These are phyloP conservation scores for Debaryomycetaceae sp. DNA, from an alignment of 1,139 yeast genomes.

Conservation along the genomic window DNA sequence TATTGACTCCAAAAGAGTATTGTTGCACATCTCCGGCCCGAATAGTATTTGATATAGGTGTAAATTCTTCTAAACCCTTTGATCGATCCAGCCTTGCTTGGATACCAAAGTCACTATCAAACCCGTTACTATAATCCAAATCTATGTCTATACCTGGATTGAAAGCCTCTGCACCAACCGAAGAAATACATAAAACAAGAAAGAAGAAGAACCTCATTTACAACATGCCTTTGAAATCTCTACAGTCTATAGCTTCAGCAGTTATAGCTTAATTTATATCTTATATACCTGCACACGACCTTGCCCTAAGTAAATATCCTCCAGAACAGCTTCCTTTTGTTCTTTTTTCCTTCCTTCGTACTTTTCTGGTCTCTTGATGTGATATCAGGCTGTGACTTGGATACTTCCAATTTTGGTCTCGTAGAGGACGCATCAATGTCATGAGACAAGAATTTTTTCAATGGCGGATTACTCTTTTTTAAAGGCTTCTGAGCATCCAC, in stretches of 20 bases:
- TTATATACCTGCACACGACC: neutral
- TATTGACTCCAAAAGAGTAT: slow-evolving; percentile 45
- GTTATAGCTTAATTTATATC: no score
- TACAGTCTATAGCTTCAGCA: neutral
- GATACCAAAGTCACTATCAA: slow-evolving; percentile 1
- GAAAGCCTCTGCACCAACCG: slow-evolving; percentile 4
- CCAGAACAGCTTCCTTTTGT: slow-evolving; percentile 36
- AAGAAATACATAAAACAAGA: neutral
- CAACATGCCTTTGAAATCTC: neutral
- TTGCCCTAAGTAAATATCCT: slow-evolving; percentile 24
- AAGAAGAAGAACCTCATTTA: slow-evolving; percentile 3
- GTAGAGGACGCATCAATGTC: slow-evolving; percentile 23
- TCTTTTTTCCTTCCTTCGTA: slow-evolving; percentile 13
- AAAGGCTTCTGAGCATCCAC: slow-evolving; percentile 21
- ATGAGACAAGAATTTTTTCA: slow-evolving; percentile 29
- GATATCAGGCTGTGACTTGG: slow-evolving; percentile 41
- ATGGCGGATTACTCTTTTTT: slow-evolving; percentile 6
- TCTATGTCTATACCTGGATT: slow-evolving; percentile 10
- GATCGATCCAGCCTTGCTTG: slow-evolving; percentile 9
- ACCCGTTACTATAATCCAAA: slow-evolving; percentile 8
- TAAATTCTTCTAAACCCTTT: slow-evolving; percentile 40
- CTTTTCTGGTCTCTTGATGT: slow-evolving; percentile 6
- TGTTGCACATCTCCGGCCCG: slow-evolving; percentile 37
- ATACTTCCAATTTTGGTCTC: slow-evolving; percentile 33
- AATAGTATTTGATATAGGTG: slow-evolving; percentile 40